Conservation (phyloP, 2,329 filamentous ascomycete species). For the Neonectria sp. region DNA sequence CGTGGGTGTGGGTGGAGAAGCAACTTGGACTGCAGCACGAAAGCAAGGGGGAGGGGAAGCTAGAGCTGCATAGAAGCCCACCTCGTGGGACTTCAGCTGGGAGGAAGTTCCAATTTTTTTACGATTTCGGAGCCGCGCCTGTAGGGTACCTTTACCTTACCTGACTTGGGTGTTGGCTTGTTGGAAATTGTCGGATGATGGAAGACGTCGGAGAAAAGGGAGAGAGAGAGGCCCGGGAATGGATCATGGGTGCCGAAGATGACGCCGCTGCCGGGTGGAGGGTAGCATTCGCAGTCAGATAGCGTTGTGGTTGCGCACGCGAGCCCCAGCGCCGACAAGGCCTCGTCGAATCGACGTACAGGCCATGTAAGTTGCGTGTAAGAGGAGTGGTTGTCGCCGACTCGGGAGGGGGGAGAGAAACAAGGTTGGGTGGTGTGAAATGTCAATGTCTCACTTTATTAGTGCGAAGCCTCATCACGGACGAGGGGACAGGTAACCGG, state of each 20-base stretch:
- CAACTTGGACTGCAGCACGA: conserved; percentile 35
- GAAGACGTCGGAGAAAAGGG: conserved; percentile 10
- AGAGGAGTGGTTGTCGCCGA: conserved; percentile 24
- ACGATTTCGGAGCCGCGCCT: conserved; percentile 10
- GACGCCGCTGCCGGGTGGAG: conserved; percentile 30
- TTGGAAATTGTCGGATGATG: neutral
- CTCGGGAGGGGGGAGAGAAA: conserved; percentile 8
- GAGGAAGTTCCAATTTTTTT: conserved; percentile 18
- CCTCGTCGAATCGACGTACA: conserved; percentile 7
- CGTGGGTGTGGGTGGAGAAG: conserved; percentile 42
- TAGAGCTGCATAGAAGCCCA: conserved; percentile 46
- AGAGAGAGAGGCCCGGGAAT: conserved; percentile 7
- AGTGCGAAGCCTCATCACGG: neutral
- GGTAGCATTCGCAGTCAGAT: conserved; percentile 4
- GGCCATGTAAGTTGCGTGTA: conserved; percentile 26
- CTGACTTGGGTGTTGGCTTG: neutral
- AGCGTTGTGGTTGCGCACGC: conserved; percentile 5
- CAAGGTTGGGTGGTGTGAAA: conserved; percentile 22
- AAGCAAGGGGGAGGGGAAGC: conserved; percentile 41
- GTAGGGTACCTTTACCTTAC: conserved; percentile 37
- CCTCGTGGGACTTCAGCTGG: conserved; percentile 43
- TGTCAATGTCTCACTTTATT: conserved; percentile 22
- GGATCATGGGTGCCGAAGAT: conserved; percentile 13
- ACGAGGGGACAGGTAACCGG: conserved; percentile 3
- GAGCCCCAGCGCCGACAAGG: conserved; percentile 9